Percentiles rank a stretch among this genome's conserved stretches.
Evolutionary conservation across 495 filamentous ascomycete species (phyloP).

Genomic region (Staphylotrichum longicolle): DNA sequence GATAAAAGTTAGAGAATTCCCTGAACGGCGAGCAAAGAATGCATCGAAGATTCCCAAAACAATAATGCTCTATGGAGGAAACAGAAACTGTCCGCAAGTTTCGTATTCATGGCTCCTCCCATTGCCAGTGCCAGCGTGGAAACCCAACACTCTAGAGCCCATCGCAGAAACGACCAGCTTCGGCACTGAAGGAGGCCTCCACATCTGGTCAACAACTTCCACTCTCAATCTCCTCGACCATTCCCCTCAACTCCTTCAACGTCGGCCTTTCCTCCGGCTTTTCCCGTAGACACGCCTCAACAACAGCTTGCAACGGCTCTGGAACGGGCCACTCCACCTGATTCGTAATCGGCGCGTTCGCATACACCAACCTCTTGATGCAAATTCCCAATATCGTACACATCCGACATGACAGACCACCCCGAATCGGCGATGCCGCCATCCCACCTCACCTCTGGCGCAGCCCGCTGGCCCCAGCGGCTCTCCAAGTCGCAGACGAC

Average conservation of each 20-base stretch:
- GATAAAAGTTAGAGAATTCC: too few species aligned
- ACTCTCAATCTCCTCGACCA: conserved; percentile 10
- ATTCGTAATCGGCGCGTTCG: conserved; percentile 13
- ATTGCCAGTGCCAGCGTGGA: too few species aligned
- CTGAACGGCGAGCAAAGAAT: too few species aligned
- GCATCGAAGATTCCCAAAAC: too few species aligned
- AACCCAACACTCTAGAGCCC: too few species aligned
- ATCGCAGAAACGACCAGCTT: too few species aligned
- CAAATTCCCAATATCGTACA: conserved; percentile 18
- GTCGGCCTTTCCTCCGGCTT: conserved; percentile 12
- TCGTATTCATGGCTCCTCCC: too few species aligned
- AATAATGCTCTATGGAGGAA: too few species aligned
- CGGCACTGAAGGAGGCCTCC: too few species aligned
- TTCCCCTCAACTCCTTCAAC: conserved; percentile 5
- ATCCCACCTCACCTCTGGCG: conserved; percentile 16
- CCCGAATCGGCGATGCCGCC: conserved; percentile 10
- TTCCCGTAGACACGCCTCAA: conserved; percentile 19
- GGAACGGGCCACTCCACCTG: conserved; percentile 19
- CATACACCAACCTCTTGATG: conserved; percentile 19
- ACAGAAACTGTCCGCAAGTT: too few species aligned
- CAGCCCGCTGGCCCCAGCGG: conserved; percentile 29
- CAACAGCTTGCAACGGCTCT: conserved; percentile 6
- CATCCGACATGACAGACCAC: conserved; percentile 10
- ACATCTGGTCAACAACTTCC: too few species aligned
- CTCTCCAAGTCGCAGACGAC: conserved; percentile 30